A percentile compares a stretch with the other conserved stretches of the same genome.
Conservation (phyloP, 2,329 filamentous ascomycete genomes). For the Cladorrhinum sp. region DNA sequence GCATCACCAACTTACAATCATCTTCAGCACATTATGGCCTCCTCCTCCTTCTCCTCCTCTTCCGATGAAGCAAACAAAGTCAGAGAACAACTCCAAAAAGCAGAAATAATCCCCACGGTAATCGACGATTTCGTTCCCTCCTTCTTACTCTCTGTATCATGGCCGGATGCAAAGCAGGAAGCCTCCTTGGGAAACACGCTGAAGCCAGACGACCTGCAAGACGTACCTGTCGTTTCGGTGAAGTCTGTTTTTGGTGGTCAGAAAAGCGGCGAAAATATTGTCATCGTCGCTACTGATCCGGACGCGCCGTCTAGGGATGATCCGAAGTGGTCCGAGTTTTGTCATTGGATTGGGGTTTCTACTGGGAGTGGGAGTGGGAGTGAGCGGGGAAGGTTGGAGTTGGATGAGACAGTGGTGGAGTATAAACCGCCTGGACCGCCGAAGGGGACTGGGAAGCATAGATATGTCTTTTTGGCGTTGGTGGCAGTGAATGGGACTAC, state of each 20-base stretch:
- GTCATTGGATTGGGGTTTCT: constrained; percentile 41
- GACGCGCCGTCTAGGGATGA: constrained; percentile 42
- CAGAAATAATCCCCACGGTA: constrained; percentile 41
- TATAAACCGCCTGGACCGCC: constrained; percentile 43
- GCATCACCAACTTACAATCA: neutral
- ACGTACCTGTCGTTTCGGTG: constrained; percentile 31
- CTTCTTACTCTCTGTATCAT: constrained; percentile 49
- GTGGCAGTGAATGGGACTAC: constrained; percentile 39
- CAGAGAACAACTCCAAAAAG: constrained; percentile 17
- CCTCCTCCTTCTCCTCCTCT: too few relatives aligned
- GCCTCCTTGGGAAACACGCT: constrained; percentile 53
- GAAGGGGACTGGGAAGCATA: constrained; percentile 40
- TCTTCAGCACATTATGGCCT: neutral
- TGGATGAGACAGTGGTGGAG: constrained; percentile 37
- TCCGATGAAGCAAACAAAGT: neutral
- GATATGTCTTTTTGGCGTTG: constrained; percentile 43
- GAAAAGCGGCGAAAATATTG: constrained; percentile 26
- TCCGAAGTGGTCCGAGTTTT: constrained; percentile 45
- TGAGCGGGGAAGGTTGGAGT: constrained; percentile 2
- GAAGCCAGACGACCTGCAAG: constrained; percentile 34
- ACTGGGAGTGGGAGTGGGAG: neutral
- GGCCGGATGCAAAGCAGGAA: constrained; percentile 36
- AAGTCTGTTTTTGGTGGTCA: neutral
- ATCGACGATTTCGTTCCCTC: constrained; percentile 58
- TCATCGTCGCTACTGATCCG: constrained; percentile 40